phyloP scores from a whole-genome alignment of 2,329 filamentous ascomycete genomes.

The Emmonsia crescens region DNA sequence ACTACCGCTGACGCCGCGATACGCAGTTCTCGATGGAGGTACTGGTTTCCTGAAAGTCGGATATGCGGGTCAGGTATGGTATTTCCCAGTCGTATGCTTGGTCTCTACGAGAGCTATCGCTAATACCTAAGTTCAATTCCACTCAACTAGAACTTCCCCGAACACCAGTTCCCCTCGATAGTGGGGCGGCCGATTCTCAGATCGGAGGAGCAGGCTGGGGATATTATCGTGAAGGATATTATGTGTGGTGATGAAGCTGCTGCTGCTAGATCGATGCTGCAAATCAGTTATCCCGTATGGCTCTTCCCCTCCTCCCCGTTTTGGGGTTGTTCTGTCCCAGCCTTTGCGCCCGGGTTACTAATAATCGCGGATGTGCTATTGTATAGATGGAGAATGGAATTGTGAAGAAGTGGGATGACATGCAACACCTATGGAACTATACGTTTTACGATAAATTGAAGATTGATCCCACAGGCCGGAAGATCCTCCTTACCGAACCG shows the following conservation, averaged over 20 bases:
- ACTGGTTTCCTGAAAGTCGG: constrained; percentile 99
- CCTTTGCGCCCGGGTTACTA: not conserved
- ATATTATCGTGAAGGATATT: constrained; percentile 82
- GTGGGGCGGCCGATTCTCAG: constrained; percentile 95
- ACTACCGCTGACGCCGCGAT: constrained; percentile 21
- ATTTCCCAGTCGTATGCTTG: constrained; percentile 4
- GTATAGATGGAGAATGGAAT: constrained; percentile 95
- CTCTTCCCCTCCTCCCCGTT: not conserved
- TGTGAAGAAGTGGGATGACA: constrained; percentile 98
- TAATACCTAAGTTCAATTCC: constrained; percentile 7
- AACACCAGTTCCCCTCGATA: constrained; percentile 96
- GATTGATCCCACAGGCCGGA: constrained; percentile 78
- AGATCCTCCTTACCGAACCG: constrained; percentile 94
- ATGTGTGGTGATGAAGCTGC: constrained; percentile 99
- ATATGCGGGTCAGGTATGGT: constrained; percentile 71
- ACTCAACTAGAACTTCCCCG: constrained; percentile 74
- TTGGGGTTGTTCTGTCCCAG: not conserved
- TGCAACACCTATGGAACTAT: constrained; percentile 99
- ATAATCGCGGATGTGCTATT: not conserved
- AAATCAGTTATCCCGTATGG: constrained; percentile 85
- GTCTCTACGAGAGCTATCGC: not conserved
- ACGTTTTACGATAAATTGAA: constrained; percentile 97
- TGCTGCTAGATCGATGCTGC: constrained; percentile 89
- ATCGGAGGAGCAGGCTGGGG: constrained; percentile 75
- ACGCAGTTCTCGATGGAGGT: constrained; percentile 91